Base-by-base conservation (phyloP, 345 rosid genomes). In the Draba incana region DNA sequence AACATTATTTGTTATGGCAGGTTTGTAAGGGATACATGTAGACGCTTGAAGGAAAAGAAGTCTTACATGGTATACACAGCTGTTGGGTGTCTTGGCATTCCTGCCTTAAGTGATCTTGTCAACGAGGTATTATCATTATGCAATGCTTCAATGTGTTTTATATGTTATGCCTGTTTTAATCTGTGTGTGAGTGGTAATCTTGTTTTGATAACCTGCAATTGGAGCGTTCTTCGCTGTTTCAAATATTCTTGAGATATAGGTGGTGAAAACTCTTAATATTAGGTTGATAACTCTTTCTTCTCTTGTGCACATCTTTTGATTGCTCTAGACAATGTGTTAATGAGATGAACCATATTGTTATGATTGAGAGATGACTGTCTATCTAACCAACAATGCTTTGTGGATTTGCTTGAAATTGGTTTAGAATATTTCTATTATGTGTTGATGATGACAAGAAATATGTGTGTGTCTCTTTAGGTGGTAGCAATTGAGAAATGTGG, bases 41-140 rank as follows among this genome's bases (percentile, higher is more conserved):
- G 86, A 73, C 81, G 84, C 54, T 75, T 94, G 62, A 94, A 81
- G 67, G 99, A 94, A 75, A 94, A 72, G 85, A 94, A 94, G 79
- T 87, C 99, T 3, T 94, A 94, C 81, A 81, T 90, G 99, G 84
- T 88, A 10, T 88, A 86, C 68, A 82, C 88, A 43, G 97, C 99
- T 47, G 92, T 88, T 24, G 96, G 97, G 51, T 87, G 89, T 78
- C 78, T 94, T 45, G 99, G 99, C 50, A 68, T 88, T 74, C 57
- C 92, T 59, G 92, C 92, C 0, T 43, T 93, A n/a, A 73, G 76
- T 63, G 94, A 90, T 80, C 68, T 94, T 16, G 77, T 90, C 76
- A 85, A 70, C 46, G 96, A 94, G 99, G 99, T 92, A 77, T 24
- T 53, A 12, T 27, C 25, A 6, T 7, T 23, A 23, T 46, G 16